Evolutionary conservation across 2,329 filamentous ascomycete genomes (phyloP).

Genomic region (Colletotrichum sp.): DNA sequence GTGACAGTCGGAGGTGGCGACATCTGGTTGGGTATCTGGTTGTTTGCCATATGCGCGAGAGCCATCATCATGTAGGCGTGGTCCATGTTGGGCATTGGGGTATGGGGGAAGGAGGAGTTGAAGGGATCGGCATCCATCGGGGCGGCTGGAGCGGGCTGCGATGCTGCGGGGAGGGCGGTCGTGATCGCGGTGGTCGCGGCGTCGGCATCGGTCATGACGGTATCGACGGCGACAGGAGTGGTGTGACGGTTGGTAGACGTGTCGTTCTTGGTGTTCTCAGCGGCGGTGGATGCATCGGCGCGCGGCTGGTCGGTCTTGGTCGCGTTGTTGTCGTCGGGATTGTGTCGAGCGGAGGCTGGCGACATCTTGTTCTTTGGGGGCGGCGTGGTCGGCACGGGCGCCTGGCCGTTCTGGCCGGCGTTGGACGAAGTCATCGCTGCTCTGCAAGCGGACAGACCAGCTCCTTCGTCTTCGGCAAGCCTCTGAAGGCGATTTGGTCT

Average conservation of each 20-base stretch:
- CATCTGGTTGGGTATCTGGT: conserved; percentile 36
- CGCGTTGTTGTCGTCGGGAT: conserved; percentile 19
- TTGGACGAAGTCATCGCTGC: conserved; percentile 68
- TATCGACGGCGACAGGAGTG: neutral
- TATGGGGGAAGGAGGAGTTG: conserved; percentile 37
- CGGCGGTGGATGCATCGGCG: conserved; percentile 4
- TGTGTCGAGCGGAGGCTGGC: neutral
- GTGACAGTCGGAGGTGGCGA: conserved; percentile 49
- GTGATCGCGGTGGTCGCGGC: conserved; percentile 24
- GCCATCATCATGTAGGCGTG: conserved; percentile 52
- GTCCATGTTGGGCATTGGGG: conserved; percentile 36
- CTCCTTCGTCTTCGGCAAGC: conserved; percentile 55
- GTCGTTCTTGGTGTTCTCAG: neutral
- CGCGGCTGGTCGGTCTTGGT: conserved; percentile 22
- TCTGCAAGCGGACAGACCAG: conserved; percentile 47
- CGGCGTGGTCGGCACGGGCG: conserved; percentile 26
- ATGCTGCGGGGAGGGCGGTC: conserved; percentile 25
- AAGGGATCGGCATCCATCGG: conserved; percentile 29
- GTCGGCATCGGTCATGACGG: conserved; percentile 13
- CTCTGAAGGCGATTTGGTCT: conserved; percentile 20
- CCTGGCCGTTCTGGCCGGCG: conserved; percentile 40
- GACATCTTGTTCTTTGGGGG: conserved; percentile 16
- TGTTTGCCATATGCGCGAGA: conserved; percentile 43
- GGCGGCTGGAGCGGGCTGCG: conserved; percentile 17
- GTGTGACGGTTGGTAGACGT: neutral